These are phyloP conservation scores for Arthroderma sp. DNA, from an alignment of 2,329 filamentous ascomycete genomes.

Conservation along the genomic window DNA sequence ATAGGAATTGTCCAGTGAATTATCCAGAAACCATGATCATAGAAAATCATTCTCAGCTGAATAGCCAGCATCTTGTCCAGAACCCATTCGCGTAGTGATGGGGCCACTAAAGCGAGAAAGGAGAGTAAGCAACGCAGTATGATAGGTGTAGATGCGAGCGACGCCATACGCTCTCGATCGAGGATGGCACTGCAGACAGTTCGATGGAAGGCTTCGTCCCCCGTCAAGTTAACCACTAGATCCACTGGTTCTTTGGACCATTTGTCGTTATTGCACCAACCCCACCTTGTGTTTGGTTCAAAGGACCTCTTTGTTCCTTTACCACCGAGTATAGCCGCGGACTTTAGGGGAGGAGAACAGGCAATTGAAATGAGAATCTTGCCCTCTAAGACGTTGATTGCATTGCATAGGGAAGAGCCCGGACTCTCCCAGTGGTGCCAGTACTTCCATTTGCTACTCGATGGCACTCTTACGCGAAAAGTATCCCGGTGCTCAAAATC, in stretches of 20 bases:
- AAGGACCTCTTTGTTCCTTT: background rate
- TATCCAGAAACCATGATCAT: slow-evolving; percentile 2
- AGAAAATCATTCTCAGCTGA: slow-evolving; percentile 2
- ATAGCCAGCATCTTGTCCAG: slow-evolving; percentile 3
- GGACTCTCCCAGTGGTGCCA: slow-evolving; percentile 1
- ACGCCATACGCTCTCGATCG: slow-evolving; percentile 1
- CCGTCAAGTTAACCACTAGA: background rate
- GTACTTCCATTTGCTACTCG: slow-evolving; percentile 1
- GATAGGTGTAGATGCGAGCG: slow-evolving; percentile 1
- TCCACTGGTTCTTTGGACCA: background rate
- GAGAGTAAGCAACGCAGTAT: background rate
- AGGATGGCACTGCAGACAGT: slow-evolving; percentile 3
- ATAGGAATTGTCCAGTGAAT: slow-evolving; percentile 1
- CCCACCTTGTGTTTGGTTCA: background rate
- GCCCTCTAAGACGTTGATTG: background rate
- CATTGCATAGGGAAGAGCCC: background rate
- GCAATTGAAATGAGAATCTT: background rate
- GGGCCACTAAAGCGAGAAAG: background rate
- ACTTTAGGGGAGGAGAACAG: background rate
- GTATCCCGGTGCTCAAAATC: background rate
- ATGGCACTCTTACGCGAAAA: background rate
- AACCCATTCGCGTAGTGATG: background rate
- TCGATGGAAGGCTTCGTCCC: background rate
- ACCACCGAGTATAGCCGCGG: background rate
- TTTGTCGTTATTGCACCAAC: background rate